phyloP scores from a whole-genome alignment of 2,329 filamentous ascomycete genomes.

The Talaromyces albobiverticillius region DNA sequence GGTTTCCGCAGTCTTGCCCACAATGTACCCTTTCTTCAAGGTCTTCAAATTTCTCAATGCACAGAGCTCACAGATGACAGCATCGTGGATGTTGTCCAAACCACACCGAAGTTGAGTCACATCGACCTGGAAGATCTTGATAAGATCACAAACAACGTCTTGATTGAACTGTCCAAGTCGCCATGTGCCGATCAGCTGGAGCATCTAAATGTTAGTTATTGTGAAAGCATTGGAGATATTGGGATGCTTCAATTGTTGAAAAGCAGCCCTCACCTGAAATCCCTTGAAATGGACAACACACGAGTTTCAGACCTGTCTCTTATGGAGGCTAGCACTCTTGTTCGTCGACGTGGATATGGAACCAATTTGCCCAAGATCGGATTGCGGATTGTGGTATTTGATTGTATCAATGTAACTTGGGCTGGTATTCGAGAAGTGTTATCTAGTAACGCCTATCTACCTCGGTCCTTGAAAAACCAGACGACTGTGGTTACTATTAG shows the following conservation, averaged over 20 bases:
- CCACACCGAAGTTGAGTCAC: slow-evolving; percentile 74
- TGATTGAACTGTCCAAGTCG: slow-evolving; percentile 72
- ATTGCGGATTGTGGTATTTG: slow-evolving; percentile 78
- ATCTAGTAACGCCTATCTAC: slow-evolving; percentile 75
- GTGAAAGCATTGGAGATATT: slow-evolving; percentile 76
- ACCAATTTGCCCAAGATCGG: slow-evolving; percentile 55
- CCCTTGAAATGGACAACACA: slow-evolving; percentile 88
- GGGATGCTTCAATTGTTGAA: slow-evolving; percentile 83
- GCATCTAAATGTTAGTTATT: slow-evolving; percentile 86
- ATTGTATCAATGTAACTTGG: slow-evolving; percentile 92
- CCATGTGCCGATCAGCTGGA: slow-evolving; percentile 69
- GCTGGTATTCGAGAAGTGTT: slow-evolving; percentile 83
- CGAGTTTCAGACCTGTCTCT: slow-evolving; percentile 82
- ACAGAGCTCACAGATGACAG: slow-evolving; percentile 69
- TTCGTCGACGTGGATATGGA: slow-evolving; percentile 63
- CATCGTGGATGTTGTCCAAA: slow-evolving; percentile 69
- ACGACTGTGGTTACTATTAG: slow-evolving; percentile 33
- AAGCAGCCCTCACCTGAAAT: slow-evolving; percentile 65
- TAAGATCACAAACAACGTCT: slow-evolving; percentile 69
- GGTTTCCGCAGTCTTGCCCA: slow-evolving; percentile 70
- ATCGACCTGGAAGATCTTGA: slow-evolving; percentile 86
- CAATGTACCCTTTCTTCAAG: slow-evolving; percentile 75
- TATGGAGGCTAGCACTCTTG: slow-evolving; percentile 77
- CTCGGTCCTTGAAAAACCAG: slow-evolving; percentile 44
- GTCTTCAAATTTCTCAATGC: slow-evolving; percentile 78